These are phyloP conservation scores for Macrophomina pseudophaseolina DNA, from an alignment of 2,329 filamentous ascomycete species.

Conservation along the genomic window DNA sequence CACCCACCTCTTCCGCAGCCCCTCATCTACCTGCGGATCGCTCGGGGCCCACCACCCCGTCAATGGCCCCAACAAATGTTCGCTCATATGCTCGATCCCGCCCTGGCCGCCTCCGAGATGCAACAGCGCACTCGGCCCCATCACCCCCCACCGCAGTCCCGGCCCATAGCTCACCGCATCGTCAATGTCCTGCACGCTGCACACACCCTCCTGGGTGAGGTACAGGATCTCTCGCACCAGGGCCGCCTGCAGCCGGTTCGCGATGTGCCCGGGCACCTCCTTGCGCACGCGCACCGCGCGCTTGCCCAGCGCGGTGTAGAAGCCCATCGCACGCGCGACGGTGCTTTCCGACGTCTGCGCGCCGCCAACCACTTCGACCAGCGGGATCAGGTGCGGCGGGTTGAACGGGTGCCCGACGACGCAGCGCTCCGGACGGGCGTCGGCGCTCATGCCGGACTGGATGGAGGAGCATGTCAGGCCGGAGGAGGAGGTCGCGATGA, in stretches of 20 bases:
- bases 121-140: slow-evolving; percentile 31
- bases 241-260: slow-evolving; percentile 51
- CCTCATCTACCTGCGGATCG: slow-evolving; percentile 30
- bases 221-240: slow-evolving; percentile 31
- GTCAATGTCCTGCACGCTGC: slow-evolving; percentile 31
- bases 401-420: slow-evolving; percentile 57
- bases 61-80: slow-evolving; percentile 31
- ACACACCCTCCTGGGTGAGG: slow-evolving; percentile 29
- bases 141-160: slow-evolving; percentile 32
- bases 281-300: slow-evolving; percentile 48
- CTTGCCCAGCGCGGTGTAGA: slow-evolving; percentile 50
- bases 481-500: slow-evolving; percentile 50
- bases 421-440: slow-evolving; percentile 40
- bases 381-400: slow-evolving; percentile 54
- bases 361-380: slow-evolving; percentile 54
- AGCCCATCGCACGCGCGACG: slow-evolving; percentile 40
- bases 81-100: slow-evolving; percentile 31
- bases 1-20: slow-evolving; percentile 32
- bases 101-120: slow-evolving; percentile 32
- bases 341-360: slow-evolving; percentile 35
- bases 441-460: slow-evolving; percentile 31
- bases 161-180: slow-evolving; percentile 31
- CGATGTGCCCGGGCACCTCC: slow-evolving; percentile 51
- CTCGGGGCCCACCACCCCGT: slow-evolving; percentile 32
- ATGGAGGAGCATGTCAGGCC: slow-evolving; percentile 44